These are phyloP conservation scores for Leccinum pseudoinsigne DNA, from an alignment of 1,284 basidiomycete genomes.

Conservation along the genomic window DNA sequence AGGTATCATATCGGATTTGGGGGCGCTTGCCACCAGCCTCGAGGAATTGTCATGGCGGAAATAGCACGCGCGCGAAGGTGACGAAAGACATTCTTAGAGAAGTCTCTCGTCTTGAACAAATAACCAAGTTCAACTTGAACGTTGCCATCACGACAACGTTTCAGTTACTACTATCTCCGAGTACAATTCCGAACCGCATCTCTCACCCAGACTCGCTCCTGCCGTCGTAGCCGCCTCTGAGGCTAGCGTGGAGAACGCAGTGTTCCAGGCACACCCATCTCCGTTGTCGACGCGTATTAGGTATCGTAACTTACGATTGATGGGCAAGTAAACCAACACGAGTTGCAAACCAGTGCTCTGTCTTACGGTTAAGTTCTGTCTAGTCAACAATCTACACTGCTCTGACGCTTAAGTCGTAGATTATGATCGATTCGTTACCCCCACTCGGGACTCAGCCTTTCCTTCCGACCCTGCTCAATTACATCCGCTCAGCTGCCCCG, in stretches of 20 bases:
- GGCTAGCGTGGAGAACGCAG: background rate
- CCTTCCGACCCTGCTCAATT: slow-evolving; percentile 49
- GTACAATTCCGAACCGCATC: too few relatives aligned
- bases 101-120: background rate
- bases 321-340: background rate
- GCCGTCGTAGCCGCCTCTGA: background rate
- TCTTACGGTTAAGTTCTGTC: background rate
- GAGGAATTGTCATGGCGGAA: slow-evolving; percentile 29
- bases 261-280: background rate
- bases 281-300: background rate
- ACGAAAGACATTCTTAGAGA: background rate
- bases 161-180: background rate
- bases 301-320: background rate
- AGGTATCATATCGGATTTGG: background rate
- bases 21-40: slow-evolving; percentile 22
- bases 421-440: slow-evolving; percentile 15
- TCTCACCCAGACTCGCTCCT: too few relatives aligned
- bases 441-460: slow-evolving; percentile 50
- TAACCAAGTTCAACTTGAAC: background rate
- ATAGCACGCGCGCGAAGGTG: slow-evolving; percentile 18
- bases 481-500: slow-evolving; percentile 44
- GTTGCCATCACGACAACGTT: background rate
- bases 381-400: background rate
- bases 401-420: background rate
- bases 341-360: slow-evolving; percentile 23